A percentile compares a stretch with the other conserved stretches of the same genome.
phyloP scores from a whole-genome alignment of 257 asterid genomes.

The Jacaranda mimosifolia region DNA sequence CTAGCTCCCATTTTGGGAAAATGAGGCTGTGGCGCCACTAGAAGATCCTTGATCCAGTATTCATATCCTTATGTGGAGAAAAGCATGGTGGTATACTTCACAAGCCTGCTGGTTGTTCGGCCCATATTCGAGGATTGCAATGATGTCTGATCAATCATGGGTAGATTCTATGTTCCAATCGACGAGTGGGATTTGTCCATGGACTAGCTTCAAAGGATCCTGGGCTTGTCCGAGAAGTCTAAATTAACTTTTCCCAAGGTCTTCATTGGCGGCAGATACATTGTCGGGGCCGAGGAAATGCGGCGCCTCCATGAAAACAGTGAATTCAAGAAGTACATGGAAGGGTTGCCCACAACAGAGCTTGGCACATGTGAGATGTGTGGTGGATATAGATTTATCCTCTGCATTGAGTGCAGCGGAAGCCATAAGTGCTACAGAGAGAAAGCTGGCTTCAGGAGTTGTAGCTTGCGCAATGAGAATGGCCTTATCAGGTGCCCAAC shows the following conservation, averaged over 20 bases:
- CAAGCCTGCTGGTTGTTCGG: conserved; percentile 85
- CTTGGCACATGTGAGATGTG: conserved; percentile 79
- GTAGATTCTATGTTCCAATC: conserved; percentile 68
- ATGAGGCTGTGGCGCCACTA: neutral
- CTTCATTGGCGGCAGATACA: conserved; percentile 88
- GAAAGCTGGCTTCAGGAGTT: conserved; percentile 78
- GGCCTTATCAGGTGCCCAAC: conserved; percentile 97
- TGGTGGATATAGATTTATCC: conserved; percentile 76
- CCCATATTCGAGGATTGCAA: conserved; percentile 89
- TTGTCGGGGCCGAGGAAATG: conserved; percentile 92
- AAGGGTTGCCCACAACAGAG: conserved; percentile 65
- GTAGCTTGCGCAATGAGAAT: conserved; percentile 86
- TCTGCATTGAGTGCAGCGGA: conserved; percentile 81
- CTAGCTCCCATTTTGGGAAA: conserved; percentile 27
- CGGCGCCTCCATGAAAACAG: conserved; percentile 87
- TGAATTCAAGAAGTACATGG: conserved; percentile 74
- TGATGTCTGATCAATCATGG: conserved; percentile 68
- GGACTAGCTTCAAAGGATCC: conserved; percentile 80
- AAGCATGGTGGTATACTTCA: conserved; percentile 74
- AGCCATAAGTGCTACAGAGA: conserved; percentile 83
- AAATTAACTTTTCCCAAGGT: conserved; percentile 74
- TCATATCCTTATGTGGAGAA: conserved; percentile 72
- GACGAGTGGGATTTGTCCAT: conserved; percentile 95
- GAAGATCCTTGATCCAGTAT: conserved; percentile 47
- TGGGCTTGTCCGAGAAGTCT: conserved; percentile 57